A percentile compares a stretch with the other conserved stretches of the same genome.
Evolutionary conservation across 202 grass and related monocot species (phyloP).

Genomic region (Musa balbisiana): DNA sequence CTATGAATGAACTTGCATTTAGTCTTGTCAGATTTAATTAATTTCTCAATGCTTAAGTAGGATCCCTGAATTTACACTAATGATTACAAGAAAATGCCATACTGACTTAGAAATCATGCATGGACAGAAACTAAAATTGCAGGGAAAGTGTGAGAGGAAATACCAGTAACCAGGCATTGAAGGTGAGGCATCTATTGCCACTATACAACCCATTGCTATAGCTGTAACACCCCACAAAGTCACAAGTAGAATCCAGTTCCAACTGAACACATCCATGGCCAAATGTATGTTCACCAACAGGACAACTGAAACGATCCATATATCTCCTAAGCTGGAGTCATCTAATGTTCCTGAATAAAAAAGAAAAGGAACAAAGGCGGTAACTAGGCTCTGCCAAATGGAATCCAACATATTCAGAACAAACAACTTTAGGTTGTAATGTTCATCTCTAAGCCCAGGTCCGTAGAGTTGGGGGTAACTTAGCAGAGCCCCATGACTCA

Average conservation of each 20-base stretch:
- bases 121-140: not conserved
- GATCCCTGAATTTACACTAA: too few species aligned
- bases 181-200: not conserved
- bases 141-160: not conserved
- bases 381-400: slow-evolving; percentile 2
- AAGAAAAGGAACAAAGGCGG: not conserved
- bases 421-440: slow-evolving; percentile 1
- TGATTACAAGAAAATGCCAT: too few species aligned
- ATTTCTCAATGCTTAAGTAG: too few species aligned
- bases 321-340: slow-evolving; percentile 5
- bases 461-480: slow-evolving; percentile 2
- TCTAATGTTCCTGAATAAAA: not conserved
- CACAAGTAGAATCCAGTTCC: slow-evolving; percentile 1
- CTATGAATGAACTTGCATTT: too few species aligned
- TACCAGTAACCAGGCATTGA: slow-evolving; percentile 8
- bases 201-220: not conserved
- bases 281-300: slow-evolving; percentile 1
- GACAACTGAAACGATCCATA: slow-evolving; percentile 4
- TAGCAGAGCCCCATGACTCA: not conserved
- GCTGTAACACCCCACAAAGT: not conserved
- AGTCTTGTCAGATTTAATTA: too few species aligned
- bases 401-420: not conserved
- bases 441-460: slow-evolving; percentile 1
- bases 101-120: too few species aligned
- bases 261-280: slow-evolving; percentile 3